Base-by-base conservation (phyloP, 257 asterid species). In the Handroanthus guayacan region DNA sequence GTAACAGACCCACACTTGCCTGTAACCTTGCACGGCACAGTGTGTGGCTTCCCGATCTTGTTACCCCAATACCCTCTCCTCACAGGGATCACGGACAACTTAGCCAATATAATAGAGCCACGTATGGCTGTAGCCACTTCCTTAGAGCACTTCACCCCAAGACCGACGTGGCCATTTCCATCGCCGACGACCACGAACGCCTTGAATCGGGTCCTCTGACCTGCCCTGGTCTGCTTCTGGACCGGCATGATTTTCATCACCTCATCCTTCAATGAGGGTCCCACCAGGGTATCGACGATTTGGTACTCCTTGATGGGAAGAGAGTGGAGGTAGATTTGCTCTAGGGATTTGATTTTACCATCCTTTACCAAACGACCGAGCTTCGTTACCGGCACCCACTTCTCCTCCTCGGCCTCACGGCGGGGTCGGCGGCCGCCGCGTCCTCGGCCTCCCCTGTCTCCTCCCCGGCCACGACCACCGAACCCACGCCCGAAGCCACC, bases 31-130 rank as follows among this genome's bases (percentile, higher is more conserved):
- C 97, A 91, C 3, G 97, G 97, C 54, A 91, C 97, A 0, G 97
- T 91, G 65, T 91, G 97, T 2, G 95, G 93, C 87, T 87, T 84
- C 14, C 95, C 97, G 38, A 91, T 91, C 82, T 86, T 91, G 68
- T 91, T 91, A 2, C 97, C 97, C 97, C 97, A 91, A 12, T 91
- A 91, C 0, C 97, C 97, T 80, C 97, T 89, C 86, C 82, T 66
- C 52, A 73, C 82, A 0, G 79, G 79, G 39, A 79, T 73, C 50
- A 72, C 75, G 2, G 79, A 72, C 17, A 72, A 51, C 66, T 79
- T 72, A 0, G 82, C 79, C 71, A 79, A 17, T 7, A 66, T 73
- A 4, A 73, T 72, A 3, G 82, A 36, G 17, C 95, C 95, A 18
- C 95, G 90, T 14, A 89, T 89, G 0, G 91, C 92, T 4, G 95